phyloP scores from a whole-genome alignment of 2,329 filamentous ascomycete genomes.

The Allantophomopsis lycopodina region DNA sequence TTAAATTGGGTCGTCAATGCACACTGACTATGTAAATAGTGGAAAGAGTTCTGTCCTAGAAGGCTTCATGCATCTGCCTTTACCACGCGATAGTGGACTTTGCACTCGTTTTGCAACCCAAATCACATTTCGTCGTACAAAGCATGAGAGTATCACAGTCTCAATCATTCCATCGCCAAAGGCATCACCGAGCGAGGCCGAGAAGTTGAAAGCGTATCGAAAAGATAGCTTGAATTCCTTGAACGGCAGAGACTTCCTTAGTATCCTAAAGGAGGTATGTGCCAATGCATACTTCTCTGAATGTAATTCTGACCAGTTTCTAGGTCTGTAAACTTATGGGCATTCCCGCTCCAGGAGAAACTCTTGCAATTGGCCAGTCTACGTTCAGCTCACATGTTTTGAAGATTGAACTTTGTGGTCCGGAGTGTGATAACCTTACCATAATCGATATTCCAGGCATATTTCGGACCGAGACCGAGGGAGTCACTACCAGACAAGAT shows the following conservation, averaged over 20 bases:
- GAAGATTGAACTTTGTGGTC: constrained; percentile 5
- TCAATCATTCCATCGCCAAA: constrained; percentile 4
- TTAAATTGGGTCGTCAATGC: constrained; percentile 10
- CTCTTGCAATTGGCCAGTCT: neutral
- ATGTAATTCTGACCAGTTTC: neutral
- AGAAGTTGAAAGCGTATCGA: constrained; percentile 3
- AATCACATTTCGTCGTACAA: constrained; percentile 17
- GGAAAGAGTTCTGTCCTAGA: constrained; percentile 21
- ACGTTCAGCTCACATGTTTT: constrained; percentile 5
- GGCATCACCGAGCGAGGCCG: neutral
- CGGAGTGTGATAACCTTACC: constrained; percentile 33
- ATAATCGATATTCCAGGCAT: constrained; percentile 44
- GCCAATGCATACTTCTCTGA: neutral
- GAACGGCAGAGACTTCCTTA: constrained; percentile 2
- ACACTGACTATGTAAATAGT: constrained; percentile 23
- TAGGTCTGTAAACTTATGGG: constrained; percentile 5
- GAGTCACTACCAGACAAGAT: constrained; percentile 20
- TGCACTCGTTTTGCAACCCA: constrained; percentile 29
- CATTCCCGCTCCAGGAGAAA: constrained; percentile 4
- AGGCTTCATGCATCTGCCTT: constrained; percentile 20
- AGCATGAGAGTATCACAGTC: constrained; percentile 15
- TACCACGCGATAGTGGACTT: constrained; percentile 22
- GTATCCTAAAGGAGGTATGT: constrained; percentile 5
- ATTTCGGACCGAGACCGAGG: constrained; percentile 22
- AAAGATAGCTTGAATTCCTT: constrained; percentile 3